Evolutionary conservation across 2,329 filamentous ascomycete genomes (phyloP), one percentile per base, ranked within the genome.

Genomic region (Aspergillus novofumigatus): DNA sequence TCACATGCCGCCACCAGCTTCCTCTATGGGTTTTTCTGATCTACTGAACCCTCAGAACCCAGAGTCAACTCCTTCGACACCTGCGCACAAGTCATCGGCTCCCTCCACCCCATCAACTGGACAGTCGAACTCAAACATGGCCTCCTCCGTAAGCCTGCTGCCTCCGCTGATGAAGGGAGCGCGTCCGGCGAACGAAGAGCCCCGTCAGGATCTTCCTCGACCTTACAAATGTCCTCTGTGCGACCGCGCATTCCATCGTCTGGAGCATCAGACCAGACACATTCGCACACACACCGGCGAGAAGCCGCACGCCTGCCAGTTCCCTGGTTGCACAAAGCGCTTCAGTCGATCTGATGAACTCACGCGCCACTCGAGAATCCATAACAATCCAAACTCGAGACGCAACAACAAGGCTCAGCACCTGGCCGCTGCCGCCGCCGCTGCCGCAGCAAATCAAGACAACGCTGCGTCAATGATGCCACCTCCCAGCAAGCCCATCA

Each of bases 171-270:
- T 77, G 63, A 75, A 75, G 60, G 75, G 75, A 56, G 66, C 72
- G 52, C 70, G 86, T 50, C 84, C 86, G 49, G 81, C 81, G 63
- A 83, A 86, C 57, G 85, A 90, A 69, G 72, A 75, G 61, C 67
- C 71, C 29, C 84, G 76, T 76, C 91, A 82, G 81, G 93, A 97
- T 76, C 85, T 97, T 54, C 94, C 94, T 58, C 88, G 94, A 56
- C 93, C 93, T 0, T 99, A 99, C 86, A 97, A 97, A 81, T 99
- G 93, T 77, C 92, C 93, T 59, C 85, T 99, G 62, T 99, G 94
- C 81, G 93, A 97, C 70, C 96, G 97, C 83, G 93, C 94, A 59
- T 99, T 99, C 79, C 94, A 97, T 81, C 91, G 94, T 62, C 83
- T 99, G 45, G 93, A 97, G 80, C 93, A 97, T 75, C 93, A 97